phyloP scores from a whole-genome alignment of 2,329 filamentous ascomycete genomes.

The Colletotrichum graminicola region DNA sequence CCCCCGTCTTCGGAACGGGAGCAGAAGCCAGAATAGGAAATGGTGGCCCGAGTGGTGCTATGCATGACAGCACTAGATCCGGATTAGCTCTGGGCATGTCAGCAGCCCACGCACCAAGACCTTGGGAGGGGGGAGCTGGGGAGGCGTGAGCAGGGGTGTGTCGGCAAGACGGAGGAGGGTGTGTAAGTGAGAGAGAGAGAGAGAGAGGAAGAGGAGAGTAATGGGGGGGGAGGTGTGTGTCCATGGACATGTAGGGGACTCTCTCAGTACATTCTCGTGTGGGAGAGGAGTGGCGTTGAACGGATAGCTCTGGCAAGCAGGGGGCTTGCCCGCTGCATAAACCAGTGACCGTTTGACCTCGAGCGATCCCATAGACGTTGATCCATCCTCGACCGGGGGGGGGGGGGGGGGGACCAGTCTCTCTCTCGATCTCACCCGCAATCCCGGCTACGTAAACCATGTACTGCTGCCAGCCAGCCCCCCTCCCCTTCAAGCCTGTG shows the following conservation, averaged over 20 bases:
- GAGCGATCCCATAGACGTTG: constrained; percentile 53
- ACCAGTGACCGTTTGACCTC: constrained; percentile 55
- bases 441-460: constrained; percentile 36
- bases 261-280: constrained; percentile 35
- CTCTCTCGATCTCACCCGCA: constrained; percentile 51
- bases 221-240: constrained; percentile 41
- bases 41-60: constrained; percentile 43
- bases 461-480: constrained; percentile 32
- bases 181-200: neutral
- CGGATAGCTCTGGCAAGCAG: constrained; percentile 26
- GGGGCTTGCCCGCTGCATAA: constrained; percentile 44
- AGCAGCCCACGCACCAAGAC: constrained; percentile 35
- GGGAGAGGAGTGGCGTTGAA: constrained; percentile 23
- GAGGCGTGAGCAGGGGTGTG: constrained; percentile 28
- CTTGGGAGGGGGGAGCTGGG: constrained; percentile 34
- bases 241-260: constrained; percentile 41
- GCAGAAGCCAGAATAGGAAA: constrained; percentile 47
- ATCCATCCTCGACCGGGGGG: constrained; percentile 47
- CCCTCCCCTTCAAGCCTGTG: constrained; percentile 20
- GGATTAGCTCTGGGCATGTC: constrained; percentile 32
- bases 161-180: constrained; percentile 1
- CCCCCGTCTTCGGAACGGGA: constrained; percentile 46
- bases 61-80: constrained; percentile 43
- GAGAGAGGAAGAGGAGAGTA: constrained; percentile 39
- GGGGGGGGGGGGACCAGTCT: constrained; percentile 42